These are phyloP conservation scores for Stachybotrys chartarum DNA, from an alignment of 2,329 filamentous ascomycete species.

Conservation along the genomic window DNA sequence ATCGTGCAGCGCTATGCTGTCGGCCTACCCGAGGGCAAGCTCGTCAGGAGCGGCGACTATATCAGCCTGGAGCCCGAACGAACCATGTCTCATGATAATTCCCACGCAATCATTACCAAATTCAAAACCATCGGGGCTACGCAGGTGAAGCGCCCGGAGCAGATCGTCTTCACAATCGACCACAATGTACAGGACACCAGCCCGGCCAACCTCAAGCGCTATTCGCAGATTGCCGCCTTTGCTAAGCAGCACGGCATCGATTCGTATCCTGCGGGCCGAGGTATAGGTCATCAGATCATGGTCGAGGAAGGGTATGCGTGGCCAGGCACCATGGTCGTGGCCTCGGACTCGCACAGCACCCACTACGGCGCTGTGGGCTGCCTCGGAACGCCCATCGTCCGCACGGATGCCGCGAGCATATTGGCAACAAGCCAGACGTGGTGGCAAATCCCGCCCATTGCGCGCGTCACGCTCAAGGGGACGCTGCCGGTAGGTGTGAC, in stretches of 20 bases:
- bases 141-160: slow-evolving; percentile 59
- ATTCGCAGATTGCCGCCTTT: slow-evolving; percentile 67
- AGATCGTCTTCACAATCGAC: slow-evolving; percentile 79
- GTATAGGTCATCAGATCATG: slow-evolving; percentile 91
- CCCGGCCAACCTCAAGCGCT: slow-evolving; percentile 71
- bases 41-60: slow-evolving; percentile 75
- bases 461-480: slow-evolving; percentile 64
- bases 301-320: slow-evolving; percentile 69
- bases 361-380: slow-evolving; percentile 58
- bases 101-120: slow-evolving; percentile 65
- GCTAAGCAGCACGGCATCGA: slow-evolving; percentile 68
- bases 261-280: slow-evolving; percentile 69
- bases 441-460: slow-evolving; percentile 84
- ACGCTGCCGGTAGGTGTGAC: slow-evolving; percentile 70
- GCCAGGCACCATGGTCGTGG: slow-evolving; percentile 79
- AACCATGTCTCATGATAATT: slow-evolving; percentile 86
- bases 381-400: slow-evolving; percentile 67
- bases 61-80: slow-evolving; percentile 65
- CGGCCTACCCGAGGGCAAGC: slow-evolving; percentile 68
- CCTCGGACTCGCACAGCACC: slow-evolving; percentile 70
- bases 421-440: slow-evolving; percentile 79
- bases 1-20: slow-evolving; percentile 79
- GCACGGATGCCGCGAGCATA: slow-evolving; percentile 80
- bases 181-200: slow-evolving; percentile 84
- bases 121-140: slow-evolving; percentile 75